Evolutionary conservation across 768 basidiomycete genomes (phyloP), one percentile per base, ranked within the genome.

Genomic region (Chalciporus chontae): DNA sequence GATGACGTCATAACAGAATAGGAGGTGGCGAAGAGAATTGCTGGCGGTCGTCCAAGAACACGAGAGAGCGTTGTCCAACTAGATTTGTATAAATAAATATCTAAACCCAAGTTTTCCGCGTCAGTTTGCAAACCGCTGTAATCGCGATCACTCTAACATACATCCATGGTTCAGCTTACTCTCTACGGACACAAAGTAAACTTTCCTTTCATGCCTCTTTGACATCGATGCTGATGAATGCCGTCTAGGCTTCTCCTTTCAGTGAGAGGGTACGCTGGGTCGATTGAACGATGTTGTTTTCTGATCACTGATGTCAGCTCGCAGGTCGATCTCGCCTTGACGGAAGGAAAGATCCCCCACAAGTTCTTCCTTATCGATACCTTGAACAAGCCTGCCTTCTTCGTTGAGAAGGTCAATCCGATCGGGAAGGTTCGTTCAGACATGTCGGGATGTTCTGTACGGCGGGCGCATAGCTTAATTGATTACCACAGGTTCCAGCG

Each of bases 351-450:
- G 5, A 69, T 77, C 5, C 52, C 72, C 1, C 77, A 71, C 61
- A 78, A 69, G 14, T 69, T 73, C 14, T 81, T 66, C 50, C 74
- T 79, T 51, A 74, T 87, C 44, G 77, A 84, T 50, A 67, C 85
- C 7, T 42, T 50, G 56, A 79, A 81, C 67, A 86, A 86, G 65
- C 83, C 84, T 0, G 76, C 76, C 45, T 84, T 82, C 81, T 84
- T 83, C 59, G 73, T 75, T 0, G 72, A 77, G 0, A 73, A 78
- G 49, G 74, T 86, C 27, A 85, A 84, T 62, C 79, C 81, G 0
- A 77, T 75, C 0, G 77, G 77, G 64, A 85, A 83, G 74, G 84
- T 83, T 45, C n/a, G 65, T 21, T 8, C 2, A 14, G 21, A 40
- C n/a, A 14, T 8, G 11, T 7, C 5, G 2, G 5, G 13, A 14